phyloP scores from a whole-genome alignment of 169 alveolate genomes.

The Cryptosporidium canis region DNA sequence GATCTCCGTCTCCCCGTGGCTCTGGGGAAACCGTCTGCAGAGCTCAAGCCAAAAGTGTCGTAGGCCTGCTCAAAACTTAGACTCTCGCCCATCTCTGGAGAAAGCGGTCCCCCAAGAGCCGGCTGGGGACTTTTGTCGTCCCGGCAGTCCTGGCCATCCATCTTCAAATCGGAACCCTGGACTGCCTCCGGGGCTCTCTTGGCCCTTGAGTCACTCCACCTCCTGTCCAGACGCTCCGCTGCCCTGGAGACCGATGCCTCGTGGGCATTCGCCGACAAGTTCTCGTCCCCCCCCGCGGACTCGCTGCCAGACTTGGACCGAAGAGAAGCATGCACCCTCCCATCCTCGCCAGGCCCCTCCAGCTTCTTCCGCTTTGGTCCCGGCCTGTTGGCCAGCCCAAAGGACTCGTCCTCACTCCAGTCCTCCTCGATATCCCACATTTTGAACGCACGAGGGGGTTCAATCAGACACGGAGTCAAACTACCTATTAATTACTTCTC shows the following conservation, averaged over 20 bases:
- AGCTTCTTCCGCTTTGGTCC: not conserved
- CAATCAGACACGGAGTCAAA: not conserved
- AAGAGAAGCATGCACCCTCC: not conserved
- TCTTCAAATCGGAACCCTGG: not conserved
- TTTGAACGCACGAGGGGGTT: not conserved
- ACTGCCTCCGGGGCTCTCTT: not conserved
- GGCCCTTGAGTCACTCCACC: not conserved
- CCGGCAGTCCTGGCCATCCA: not conserved
- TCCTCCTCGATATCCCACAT: slow-evolving; percentile 61
- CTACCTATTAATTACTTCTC: not conserved
- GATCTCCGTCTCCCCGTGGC: not conserved
- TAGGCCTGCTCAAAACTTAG: not conserved
- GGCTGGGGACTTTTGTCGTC: not conserved
- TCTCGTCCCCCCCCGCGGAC: not conserved
- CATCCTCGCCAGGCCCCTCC: not conserved
- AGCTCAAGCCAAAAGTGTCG: not conserved
- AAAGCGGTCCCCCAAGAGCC: not conserved
- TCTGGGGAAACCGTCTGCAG: not conserved
- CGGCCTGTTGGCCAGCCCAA: not conserved
- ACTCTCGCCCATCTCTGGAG: not conserved
- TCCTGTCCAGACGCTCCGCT: not conserved
- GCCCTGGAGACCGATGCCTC: not conserved
- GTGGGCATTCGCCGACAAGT: not conserved
- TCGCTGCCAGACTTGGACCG: not conserved
- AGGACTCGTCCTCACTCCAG: slow-evolving; percentile 68